Evolutionary conservation across 441 rosid species (phyloP), one percentile per base, ranked within the genome.

Genomic region (Rhodomyrtus psidioides): DNA sequence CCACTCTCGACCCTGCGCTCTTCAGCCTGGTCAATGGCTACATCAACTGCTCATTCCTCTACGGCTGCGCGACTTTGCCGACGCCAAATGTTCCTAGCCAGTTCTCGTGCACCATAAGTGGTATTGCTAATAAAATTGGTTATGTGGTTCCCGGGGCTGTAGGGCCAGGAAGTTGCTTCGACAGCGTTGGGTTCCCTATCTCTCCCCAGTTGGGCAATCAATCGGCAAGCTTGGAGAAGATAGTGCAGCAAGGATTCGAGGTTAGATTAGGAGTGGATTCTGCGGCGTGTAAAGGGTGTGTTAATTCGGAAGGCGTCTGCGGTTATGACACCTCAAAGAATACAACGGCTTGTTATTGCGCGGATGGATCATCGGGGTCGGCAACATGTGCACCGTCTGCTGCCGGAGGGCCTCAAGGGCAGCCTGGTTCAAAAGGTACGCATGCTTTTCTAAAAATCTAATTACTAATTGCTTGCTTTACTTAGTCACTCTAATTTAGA

Each of bases 21-120:
- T 89, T 89, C 70, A 49, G 12, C 46, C 17, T 49, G 8, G 89
- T 62, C 4, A 0, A 24, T 23, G 84, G 55, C n/a, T 88, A 91
- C 65, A 54, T 16, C 81, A 55, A 85, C 24, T 86, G 7, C 30
- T 86, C 55, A 6, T 27, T 91, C 65, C 2, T 84, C n/a, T 91
- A 87, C 27, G 57, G 90, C 30, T 91, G 92, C n/a, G 55, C 87
- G 7, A 12, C 30, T 5, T 2, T 0, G 44, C 51, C 51, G 9
- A 10, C 6, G 2, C n/a, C 55, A 21, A 30, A 6, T 59, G 4
- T 4, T 39, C 46, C 53, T 1, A 0, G 24, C 28, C 55, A 53
- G 15, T 85, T 86, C 81, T 58, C 10, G 15, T 86, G 87, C 84
- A 82, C 4, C 39, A n/a, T 39, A 26, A 12, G n/a, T 1, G 87